Evolutionary conservation across 1,284 basidiomycete species (phyloP), one percentile per base, ranked within the genome.

Genomic region (Volvariella surrecta): DNA sequence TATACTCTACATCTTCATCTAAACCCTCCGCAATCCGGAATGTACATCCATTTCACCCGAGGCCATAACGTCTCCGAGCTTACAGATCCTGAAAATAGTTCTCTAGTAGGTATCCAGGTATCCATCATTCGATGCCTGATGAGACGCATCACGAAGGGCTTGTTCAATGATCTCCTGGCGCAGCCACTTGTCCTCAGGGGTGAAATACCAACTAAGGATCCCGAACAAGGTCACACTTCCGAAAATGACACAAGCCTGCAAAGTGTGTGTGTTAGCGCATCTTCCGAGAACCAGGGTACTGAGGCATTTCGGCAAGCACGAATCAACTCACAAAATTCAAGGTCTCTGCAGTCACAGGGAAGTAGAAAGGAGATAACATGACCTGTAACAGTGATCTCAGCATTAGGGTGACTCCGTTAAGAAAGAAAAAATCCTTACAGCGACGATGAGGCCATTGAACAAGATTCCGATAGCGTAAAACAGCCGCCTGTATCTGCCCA

Each of bases 281-380:
- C 8, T 19, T 35, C 24, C 24, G 24, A 28, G 24, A 11, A 6
- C 24, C 24, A 28, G 24, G 24, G 24, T 6, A 11, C 11, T 28
- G 30, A 30, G 28, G 16, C 8, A 32, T 42, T 31, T 9, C 13
- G 11, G 4, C 16, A 13, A 24, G n/a, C n/a, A n/a, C n/a, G n/a
- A n/a, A n/a, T n/a, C n/a, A n/a, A 70, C 82, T 62, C 51, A 86
- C 83, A 55, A 89, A 90, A 60, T 91, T 90, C 67, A 91, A 88
- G 0, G 71, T 79, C 45, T 76, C 59, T 0, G 82, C 70, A 6
- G 67, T 75, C 30, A 87, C 82, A 2, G 89, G 87, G 67, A 86
- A 91, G 58, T 70, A 75, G 68, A 89, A 90, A 1, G 89, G 89
- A 31, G 87, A 89, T 43, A 88, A 67, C 62, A 82, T 76, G 44